These are phyloP conservation scores for Artemisia tridentata DNA, from an alignment of 129 eudicot genomes.

Conservation along the genomic window DNA sequence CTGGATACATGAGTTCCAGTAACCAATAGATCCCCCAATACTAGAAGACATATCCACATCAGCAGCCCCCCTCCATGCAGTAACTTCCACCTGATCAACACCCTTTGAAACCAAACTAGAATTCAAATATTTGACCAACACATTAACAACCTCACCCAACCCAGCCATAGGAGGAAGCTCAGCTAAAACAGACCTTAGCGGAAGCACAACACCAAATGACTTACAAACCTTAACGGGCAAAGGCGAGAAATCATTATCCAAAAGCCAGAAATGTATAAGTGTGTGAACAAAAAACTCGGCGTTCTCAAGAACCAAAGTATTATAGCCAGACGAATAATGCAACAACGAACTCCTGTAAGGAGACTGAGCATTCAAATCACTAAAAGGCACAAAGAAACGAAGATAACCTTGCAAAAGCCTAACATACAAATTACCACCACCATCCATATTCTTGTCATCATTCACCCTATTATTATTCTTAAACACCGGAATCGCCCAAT, in stretches of 20 bases:
- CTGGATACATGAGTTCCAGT: slow-evolving; percentile 72
- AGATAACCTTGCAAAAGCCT: slow-evolving; percentile 65
- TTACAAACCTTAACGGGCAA: slow-evolving; percentile 60
- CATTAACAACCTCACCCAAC: slow-evolving; percentile 72
- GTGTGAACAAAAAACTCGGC: slow-evolving; percentile 70
- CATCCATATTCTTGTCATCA: slow-evolving; percentile 54
- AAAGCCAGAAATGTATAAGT: slow-evolving; percentile 78
- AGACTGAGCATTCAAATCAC: slow-evolving; percentile 55
- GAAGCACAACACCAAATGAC: slow-evolving; percentile 59
- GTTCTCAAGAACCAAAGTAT: slow-evolving; percentile 43
- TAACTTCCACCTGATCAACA: slow-evolving; percentile 42
- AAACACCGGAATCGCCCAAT: slow-evolving; percentile 87
- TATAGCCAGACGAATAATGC: slow-evolving; percentile 60
- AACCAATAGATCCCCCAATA: slow-evolving; percentile 38
- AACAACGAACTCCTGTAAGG: slow-evolving; percentile 83
- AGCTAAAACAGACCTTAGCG: slow-evolving; percentile 66
- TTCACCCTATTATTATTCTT: slow-evolving; percentile 42
- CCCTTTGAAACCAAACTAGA: slow-evolving; percentile 38
- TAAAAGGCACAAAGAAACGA: slow-evolving; percentile 62
- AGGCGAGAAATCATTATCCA: slow-evolving; percentile 90
- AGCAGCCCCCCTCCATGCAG: slow-evolving; percentile 37
- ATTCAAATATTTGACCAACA: slow-evolving; percentile 72
- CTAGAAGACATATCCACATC: slow-evolving; percentile 37
- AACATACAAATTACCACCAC: slow-evolving; percentile 49
- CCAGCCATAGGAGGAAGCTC: slow-evolving; percentile 81